Conservation (phyloP, 225 moss, liverwort and hornwort species). For the Neckera pumila region DNA sequence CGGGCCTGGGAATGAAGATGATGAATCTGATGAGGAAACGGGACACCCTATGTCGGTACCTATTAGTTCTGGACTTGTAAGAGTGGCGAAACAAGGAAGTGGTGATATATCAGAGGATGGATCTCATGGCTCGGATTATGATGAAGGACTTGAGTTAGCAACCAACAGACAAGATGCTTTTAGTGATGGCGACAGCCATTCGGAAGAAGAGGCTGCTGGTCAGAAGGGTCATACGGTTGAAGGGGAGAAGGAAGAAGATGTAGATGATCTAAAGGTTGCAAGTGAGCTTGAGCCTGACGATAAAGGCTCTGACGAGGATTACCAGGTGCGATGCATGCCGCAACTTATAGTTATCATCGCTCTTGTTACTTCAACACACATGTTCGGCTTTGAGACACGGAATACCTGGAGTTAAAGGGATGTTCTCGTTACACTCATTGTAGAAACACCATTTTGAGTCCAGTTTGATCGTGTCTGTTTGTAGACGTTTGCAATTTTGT, state of each 20-base stretch:
- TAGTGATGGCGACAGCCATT: constrained; percentile 60
- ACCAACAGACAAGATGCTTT: constrained; percentile 53
- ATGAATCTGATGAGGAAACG: constrained; percentile 37
- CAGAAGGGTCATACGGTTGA: constrained; percentile 42
- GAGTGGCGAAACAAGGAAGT: constrained; percentile 45
- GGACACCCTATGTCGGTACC: constrained; percentile 1
- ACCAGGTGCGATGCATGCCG: constrained; percentile 32
- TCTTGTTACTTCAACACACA: background rate
- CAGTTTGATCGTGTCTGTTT: background rate
- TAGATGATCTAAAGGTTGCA: constrained; percentile 37
- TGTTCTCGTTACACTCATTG: background rate
- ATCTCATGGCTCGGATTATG: constrained; percentile 49
- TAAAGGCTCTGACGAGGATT: constrained; percentile 76
- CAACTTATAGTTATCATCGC: background rate
- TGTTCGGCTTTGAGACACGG: background rate
- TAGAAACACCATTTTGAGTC: background rate
- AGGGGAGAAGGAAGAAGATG: constrained; percentile 35
- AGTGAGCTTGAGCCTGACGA: constrained; percentile 66
- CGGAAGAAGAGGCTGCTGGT: constrained; percentile 50
- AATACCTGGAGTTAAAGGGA: background rate
- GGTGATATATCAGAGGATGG: constrained; percentile 37
- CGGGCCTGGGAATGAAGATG: constrained; percentile 35
- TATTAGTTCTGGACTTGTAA: constrained; percentile 7
- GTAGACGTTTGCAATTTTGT: background rate
- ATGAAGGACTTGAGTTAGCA: constrained; percentile 54